Percentiles rank a stretch among this genome's conserved stretches.
Conservation (phyloP, 2,329 filamentous ascomycete genomes). For the Ophiostoma ips region DNA sequence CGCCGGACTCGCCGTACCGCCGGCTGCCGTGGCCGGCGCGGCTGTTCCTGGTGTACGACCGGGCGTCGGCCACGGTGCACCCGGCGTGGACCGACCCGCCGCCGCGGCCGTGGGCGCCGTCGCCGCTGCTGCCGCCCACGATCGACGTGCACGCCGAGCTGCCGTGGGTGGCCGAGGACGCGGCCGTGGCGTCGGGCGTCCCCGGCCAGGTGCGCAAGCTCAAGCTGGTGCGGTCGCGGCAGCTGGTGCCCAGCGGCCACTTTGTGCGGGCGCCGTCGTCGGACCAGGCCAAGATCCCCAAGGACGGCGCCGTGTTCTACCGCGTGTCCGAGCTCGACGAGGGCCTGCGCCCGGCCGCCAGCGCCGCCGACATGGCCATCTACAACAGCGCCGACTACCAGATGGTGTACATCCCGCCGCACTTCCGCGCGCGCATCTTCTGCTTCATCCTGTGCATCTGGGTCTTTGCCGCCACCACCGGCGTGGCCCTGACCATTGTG, state of each 20-base stretch:
- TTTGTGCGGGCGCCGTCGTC: slow-evolving; percentile 91
- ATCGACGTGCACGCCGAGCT: neutral
- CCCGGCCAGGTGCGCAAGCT: no score
- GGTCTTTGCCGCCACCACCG: slow-evolving; percentile 81
- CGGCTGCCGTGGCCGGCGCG: slow-evolving; percentile 26
- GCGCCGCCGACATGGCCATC: slow-evolving; percentile 27
- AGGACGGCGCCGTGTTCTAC: slow-evolving; percentile 68
- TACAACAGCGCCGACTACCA: slow-evolving; percentile 50
- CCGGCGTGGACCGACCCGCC: slow-evolving; percentile 12
- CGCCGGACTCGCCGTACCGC: slow-evolving; percentile 19
- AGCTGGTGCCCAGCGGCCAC: slow-evolving; percentile 55
- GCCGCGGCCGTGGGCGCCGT: slow-evolving; percentile 39
- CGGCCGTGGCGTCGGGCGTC: no score
- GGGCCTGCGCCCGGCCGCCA: neutral
- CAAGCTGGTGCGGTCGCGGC: slow-evolving; percentile 31
- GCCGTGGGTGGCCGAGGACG: no score
- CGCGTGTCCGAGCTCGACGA: slow-evolving; percentile 43
- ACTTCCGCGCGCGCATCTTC: slow-evolving; percentile 67
- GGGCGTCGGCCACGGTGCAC: slow-evolving; percentile 27
- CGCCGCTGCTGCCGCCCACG: neutral
- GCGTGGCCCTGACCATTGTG: slow-evolving; percentile 71
- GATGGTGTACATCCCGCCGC: slow-evolving; percentile 69
- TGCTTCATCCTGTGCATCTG: slow-evolving; percentile 83
- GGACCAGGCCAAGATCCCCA: slow-evolving; percentile 87
- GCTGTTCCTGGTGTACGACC: slow-evolving; percentile 28